These are phyloP conservation scores for Asclepias syriaca DNA, from an alignment of 257 asterid genomes.

Conservation along the genomic window DNA sequence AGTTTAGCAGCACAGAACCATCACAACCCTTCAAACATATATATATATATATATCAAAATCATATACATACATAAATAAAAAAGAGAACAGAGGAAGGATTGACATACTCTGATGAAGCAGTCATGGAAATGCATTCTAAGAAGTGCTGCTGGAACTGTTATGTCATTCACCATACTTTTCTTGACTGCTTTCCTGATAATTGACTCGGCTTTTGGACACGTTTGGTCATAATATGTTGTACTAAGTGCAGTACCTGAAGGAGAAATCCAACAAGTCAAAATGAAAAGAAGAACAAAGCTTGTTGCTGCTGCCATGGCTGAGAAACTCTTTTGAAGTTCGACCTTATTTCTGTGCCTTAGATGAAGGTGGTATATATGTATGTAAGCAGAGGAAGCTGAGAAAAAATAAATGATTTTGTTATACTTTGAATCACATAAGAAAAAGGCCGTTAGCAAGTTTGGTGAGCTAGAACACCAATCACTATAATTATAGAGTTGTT, in stretches of 20 bases:
- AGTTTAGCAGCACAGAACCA: slow-evolving; percentile 66
- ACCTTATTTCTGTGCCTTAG: neutral
- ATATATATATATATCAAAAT: neutral
- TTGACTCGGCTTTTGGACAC: slow-evolving; percentile 58
- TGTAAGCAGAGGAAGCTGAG: slow-evolving; percentile 9
- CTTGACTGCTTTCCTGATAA: slow-evolving; percentile 36
- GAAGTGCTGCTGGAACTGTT: slow-evolving; percentile 83
- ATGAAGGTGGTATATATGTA: slow-evolving; percentile 5
- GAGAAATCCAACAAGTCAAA: slow-evolving; percentile 16
- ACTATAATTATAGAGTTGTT: slow-evolving; percentile 9
- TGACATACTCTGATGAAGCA: slow-evolving; percentile 64
- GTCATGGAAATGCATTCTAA: slow-evolving; percentile 86
- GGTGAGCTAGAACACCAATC: slow-evolving; percentile 18
- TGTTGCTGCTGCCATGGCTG: slow-evolving; percentile 36
- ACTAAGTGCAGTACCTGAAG: slow-evolving; percentile 37
- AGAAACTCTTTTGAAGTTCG: neutral
- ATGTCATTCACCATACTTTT: slow-evolving; percentile 58
- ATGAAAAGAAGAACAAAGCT: slow-evolving; percentile 18
- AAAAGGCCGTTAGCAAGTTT: slow-evolving; percentile 7
- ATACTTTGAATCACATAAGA: neutral
- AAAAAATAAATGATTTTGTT: no score
- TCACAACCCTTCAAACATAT: slow-evolving; percentile 62
- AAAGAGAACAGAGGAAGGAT: neutral
- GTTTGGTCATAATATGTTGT: slow-evolving; percentile 54
- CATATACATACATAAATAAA: neutral